Percentiles rank a stretch among this genome's conserved stretches.
phyloP scores from a whole-genome alignment of 2,329 filamentous ascomycete species.

The Chrysosporium keratinophilum region DNA sequence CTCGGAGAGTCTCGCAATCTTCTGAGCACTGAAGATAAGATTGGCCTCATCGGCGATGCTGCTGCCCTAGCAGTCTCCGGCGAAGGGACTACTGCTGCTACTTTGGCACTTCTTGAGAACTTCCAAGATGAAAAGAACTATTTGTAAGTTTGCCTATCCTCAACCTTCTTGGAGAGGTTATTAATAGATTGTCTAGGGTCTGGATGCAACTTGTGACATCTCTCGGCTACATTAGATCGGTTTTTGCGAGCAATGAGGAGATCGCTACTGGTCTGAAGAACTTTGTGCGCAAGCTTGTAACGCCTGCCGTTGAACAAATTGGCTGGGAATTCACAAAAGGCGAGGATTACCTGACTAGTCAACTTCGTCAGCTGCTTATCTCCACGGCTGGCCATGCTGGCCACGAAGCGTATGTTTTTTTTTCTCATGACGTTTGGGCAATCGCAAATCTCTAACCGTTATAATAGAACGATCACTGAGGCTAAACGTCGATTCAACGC shows the following conservation, averaged over 20 bases:
- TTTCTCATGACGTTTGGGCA: neutral
- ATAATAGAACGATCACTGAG: conserved; percentile 54
- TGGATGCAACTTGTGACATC: conserved; percentile 78
- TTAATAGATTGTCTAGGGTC: conserved; percentile 42
- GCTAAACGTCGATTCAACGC: conserved; percentile 68
- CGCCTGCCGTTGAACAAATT: conserved; percentile 62
- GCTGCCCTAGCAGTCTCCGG: conserved; percentile 82
- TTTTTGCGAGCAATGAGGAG: conserved; percentile 67
- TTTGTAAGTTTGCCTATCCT: conserved; percentile 42
- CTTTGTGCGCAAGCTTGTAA: conserved; percentile 68
- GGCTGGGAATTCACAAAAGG: conserved; percentile 73
- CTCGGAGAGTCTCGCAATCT: conserved; percentile 66
- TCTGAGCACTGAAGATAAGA: conserved; percentile 78
- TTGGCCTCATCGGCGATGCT: conserved; percentile 81
- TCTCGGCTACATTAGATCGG: conserved; percentile 65
- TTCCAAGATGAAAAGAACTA: conserved; percentile 74
- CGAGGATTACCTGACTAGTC: conserved; percentile 71
- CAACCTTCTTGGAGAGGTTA: neutral
- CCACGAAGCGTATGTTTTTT: conserved; percentile 56
- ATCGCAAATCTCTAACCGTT: conserved; percentile 14
- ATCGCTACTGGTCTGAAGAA: conserved; percentile 64
- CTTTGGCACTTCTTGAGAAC: conserved; percentile 76
- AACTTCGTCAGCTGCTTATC: conserved; percentile 75
- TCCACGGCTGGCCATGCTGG: conserved; percentile 62
- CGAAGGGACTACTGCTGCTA: conserved; percentile 66